A percentile compares a stretch with the other conserved stretches of the same genome.
Evolutionary conservation across 1,284 basidiomycete species (phyloP).

Genomic region (Kwoniella shivajii): DNA sequence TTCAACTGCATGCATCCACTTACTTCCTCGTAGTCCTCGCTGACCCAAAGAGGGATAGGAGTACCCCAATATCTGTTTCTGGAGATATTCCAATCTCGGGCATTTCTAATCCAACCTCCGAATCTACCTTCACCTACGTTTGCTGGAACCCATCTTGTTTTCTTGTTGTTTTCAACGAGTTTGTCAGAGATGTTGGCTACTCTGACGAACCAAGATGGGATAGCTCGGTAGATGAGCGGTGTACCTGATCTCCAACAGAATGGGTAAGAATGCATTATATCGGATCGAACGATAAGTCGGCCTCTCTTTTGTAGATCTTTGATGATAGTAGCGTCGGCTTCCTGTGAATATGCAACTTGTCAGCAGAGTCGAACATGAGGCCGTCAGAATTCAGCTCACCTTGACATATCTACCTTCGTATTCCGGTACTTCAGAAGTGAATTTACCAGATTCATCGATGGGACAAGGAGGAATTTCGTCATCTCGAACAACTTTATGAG

Average conservation of each 20-base stretch:
- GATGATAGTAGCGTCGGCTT: conserved; percentile 92
- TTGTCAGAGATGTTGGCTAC: conserved; percentile 83
- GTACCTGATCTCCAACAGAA: conserved; percentile 98
- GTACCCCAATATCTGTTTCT: conserved; percentile 99
- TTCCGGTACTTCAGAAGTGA: conserved; percentile 86
- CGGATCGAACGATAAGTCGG: conserved; percentile 83
- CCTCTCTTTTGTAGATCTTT: conserved; percentile 87
- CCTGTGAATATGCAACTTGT: conserved; percentile 63
- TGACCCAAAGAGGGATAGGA: conserved; percentile 94
- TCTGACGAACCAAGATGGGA: conserved; percentile 94
- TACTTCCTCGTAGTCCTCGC: conserved; percentile 89
- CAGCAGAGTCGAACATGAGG: background rate
- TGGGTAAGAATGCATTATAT: conserved; percentile 88
- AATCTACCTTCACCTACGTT: conserved; percentile 89
- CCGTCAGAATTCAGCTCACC: conserved; percentile 55
- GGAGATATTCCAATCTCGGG: conserved; percentile 99
- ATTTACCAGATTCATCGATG: conserved; percentile 84
- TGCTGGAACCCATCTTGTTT: conserved; percentile 94
- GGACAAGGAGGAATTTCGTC: conserved; percentile 97
- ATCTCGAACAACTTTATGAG: conserved; percentile 73
- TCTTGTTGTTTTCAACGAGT: conserved; percentile 86
- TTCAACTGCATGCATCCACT: conserved; percentile 13
- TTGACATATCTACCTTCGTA: conserved; percentile 92
- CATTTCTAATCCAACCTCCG: conserved; percentile 96
- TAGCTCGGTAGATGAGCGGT: conserved; percentile 93